A percentile compares a stretch with the other conserved stretches of the same genome.
phyloP scores from a whole-genome alignment of 257 asterid species.

The Anisodus acutangulus region DNA sequence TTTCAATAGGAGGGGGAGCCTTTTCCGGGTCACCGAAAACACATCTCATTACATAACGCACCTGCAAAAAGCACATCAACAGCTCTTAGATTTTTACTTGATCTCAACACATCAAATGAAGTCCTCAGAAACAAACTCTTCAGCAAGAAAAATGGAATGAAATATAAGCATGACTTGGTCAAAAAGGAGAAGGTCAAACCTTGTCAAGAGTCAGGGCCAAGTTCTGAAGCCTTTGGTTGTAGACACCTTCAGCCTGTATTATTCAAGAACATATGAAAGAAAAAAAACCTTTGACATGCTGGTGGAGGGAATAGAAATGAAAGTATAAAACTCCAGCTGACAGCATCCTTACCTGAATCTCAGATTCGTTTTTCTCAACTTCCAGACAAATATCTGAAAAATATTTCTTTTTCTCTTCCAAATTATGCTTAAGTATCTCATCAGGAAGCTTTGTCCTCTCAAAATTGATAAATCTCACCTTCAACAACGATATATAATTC shows the following conservation, averaged over 20 bases:
- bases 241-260: slow-evolving; percentile 95
- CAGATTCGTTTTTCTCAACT: slow-evolving; percentile 92
- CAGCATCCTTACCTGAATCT: slow-evolving; percentile 71
- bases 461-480: slow-evolving; percentile 97
- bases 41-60: slow-evolving; percentile 93
- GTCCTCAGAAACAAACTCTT: neutral
- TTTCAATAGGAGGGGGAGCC: slow-evolving; percentile 95
- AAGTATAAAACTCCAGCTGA: neutral
- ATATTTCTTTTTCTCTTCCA: slow-evolving; percentile 91
- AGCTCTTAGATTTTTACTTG: slow-evolving; percentile 21
- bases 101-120: slow-evolving; percentile 1
- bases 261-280: slow-evolving; percentile 31
- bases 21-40: slow-evolving; percentile 92
- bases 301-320: neutral
- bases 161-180: neutral
- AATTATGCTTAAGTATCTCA: slow-evolving; percentile 81
- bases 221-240: slow-evolving; percentile 95
- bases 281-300: neutral
- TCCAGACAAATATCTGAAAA: slow-evolving; percentile 81
- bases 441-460: slow-evolving; percentile 92
- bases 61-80: slow-evolving; percentile 52
- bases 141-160: slow-evolving; percentile 10
- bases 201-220: slow-evolving; percentile 95
- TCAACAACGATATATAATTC: slow-evolving; percentile 38
- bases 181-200: slow-evolving; percentile 48